Percentiles rank a stretch among this genome's conserved stretches.
Evolutionary conservation across 2,329 filamentous ascomycete genomes (phyloP).

Genomic region (Fusarium proliferatum): DNA sequence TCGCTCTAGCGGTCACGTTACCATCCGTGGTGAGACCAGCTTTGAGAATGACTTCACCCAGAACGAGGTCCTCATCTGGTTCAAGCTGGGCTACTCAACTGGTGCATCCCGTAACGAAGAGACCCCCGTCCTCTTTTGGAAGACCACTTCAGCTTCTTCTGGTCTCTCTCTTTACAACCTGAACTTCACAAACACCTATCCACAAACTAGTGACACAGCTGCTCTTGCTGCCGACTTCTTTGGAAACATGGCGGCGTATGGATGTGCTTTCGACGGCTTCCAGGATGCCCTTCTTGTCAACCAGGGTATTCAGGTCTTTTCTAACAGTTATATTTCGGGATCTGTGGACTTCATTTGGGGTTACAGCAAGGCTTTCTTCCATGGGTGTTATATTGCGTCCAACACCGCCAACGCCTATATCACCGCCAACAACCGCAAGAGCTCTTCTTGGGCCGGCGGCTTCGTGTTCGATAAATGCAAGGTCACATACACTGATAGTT

Average conservation of each 20-base stretch:
- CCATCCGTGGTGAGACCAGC: conserved; percentile 35
- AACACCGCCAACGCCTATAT: conserved; percentile 50
- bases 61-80: conserved; percentile 37
- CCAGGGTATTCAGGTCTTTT: conserved; percentile 58
- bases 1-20: conserved; percentile 27
- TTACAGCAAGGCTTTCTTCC: conserved; percentile 51
- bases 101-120: conserved; percentile 54
- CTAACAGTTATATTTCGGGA: conserved; percentile 51
- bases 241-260: conserved; percentile 52
- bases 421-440: conserved; percentile 48
- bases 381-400: conserved; percentile 52
- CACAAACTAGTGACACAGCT: conserved; percentile 57
- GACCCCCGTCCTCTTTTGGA: conserved; percentile 58
- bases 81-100: conserved; percentile 45
- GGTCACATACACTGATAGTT: conserved; percentile 44
- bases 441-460: conserved; percentile 45
- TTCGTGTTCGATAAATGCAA: conserved; percentile 49
- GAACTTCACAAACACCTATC: conserved; percentile 60
- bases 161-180: conserved; percentile 71
- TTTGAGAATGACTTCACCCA: conserved; percentile 39
- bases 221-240: conserved; percentile 53
- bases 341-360: conserved; percentile 45
- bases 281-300: conserved; percentile 63
- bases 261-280: conserved; percentile 57
- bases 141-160: conserved; percentile 55